Evolutionary conservation across 371 early-diverging fungal species (phyloP).

Genomic region (Lichtheimia hyalospora): DNA sequence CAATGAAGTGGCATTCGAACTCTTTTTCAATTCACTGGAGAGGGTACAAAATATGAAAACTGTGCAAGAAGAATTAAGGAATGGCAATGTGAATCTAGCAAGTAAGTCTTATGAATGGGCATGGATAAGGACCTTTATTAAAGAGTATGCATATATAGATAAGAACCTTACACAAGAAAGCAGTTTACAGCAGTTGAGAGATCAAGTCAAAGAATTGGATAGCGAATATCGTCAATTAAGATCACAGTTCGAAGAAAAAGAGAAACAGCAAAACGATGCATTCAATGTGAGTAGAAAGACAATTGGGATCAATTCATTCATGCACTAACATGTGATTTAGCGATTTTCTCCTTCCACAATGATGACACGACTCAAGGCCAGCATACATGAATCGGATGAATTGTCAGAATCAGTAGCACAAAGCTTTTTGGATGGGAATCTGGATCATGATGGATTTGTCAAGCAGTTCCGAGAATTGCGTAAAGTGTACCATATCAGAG

Average conservation of each 20-base stretch:
- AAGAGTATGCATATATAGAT: slow-evolving; percentile 31
- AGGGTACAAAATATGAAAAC: slow-evolving; percentile 52
- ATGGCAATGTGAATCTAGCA: slow-evolving; percentile 57
- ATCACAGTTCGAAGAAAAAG: slow-evolving; percentile 48
- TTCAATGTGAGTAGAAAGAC: slow-evolving; percentile 41
- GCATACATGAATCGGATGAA: slow-evolving; percentile 62
- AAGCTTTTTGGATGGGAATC: slow-evolving; percentile 59
- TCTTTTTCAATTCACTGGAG: slow-evolving; percentile 55
- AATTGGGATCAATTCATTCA: neutral
- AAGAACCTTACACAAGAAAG: slow-evolving; percentile 51
- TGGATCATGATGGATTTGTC: slow-evolving; percentile 60
- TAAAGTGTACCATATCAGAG: slow-evolving; percentile 64
- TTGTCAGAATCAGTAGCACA: slow-evolving; percentile 62
- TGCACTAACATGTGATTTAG: slow-evolving; percentile 16
- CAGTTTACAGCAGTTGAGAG: slow-evolving; percentile 39
- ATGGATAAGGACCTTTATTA: neutral
- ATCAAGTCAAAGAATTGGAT: slow-evolving; percentile 40
- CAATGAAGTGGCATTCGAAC: slow-evolving; percentile 55
- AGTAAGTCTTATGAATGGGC: slow-evolving; percentile 34
- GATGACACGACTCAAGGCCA: slow-evolving; percentile 52
- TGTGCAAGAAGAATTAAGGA: slow-evolving; percentile 53
- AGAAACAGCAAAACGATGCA: slow-evolving; percentile 56
- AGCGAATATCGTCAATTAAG: slow-evolving; percentile 31
- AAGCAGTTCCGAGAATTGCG: slow-evolving; percentile 60
- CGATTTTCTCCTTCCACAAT: slow-evolving; percentile 61